Base-by-base conservation (phyloP, 169 alveolate genomes). In the Besnoitia besnoiti region DNA sequence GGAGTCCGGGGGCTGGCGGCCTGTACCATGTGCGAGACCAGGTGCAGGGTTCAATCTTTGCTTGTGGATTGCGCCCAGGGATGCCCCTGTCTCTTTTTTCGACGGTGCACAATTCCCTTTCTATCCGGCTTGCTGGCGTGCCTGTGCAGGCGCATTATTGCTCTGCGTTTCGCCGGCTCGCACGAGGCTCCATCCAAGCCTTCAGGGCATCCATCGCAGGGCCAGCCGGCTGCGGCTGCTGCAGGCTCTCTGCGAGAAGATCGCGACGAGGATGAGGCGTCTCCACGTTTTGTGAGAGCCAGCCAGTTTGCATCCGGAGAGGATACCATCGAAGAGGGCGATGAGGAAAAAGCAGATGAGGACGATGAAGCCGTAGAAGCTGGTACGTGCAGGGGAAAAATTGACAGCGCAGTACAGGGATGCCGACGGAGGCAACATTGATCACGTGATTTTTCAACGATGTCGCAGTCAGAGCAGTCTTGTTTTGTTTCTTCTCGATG, bases 81-180 rank as follows among this genome's bases (percentile, higher is more conserved):
- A n/a, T n/a, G n/a, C n/a, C n/a, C n/a, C n/a, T 7, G 10, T 67
- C 24, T 61, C 46, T 67, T 35, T 19, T 3, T 1, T 35, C 46
- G 40, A n/a, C 8, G 44, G 44, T 5, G 19, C 39, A 2, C 44
- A 7, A 16, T 67, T 33, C 62, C 30, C 30, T 19, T 10, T 19
- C 19, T 19, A 1, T 67, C 21, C 21, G 44, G 2, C 21, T 35
- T 1, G 44, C 4, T 35, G 14, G 44, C 39, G 80, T 67, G 80
- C 80, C 44, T 67, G 7, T 55, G 12, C 67, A 67, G 80, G 19
- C 80, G 80, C 44, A 77, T 77, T 30, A 77, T 77, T 5, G 87
- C 87, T 12, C 55, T 77, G 40, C 55, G 87, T 30, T 77, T 77
- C 59, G 30, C 87, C 14, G 87, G 14, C 14, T 19, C 49, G 8